Percentiles rank a stretch among this genome's conserved stretches.
Conservation (phyloP, 2,329 filamentous ascomycete species). For the Ceratocystis lukuohia region DNA sequence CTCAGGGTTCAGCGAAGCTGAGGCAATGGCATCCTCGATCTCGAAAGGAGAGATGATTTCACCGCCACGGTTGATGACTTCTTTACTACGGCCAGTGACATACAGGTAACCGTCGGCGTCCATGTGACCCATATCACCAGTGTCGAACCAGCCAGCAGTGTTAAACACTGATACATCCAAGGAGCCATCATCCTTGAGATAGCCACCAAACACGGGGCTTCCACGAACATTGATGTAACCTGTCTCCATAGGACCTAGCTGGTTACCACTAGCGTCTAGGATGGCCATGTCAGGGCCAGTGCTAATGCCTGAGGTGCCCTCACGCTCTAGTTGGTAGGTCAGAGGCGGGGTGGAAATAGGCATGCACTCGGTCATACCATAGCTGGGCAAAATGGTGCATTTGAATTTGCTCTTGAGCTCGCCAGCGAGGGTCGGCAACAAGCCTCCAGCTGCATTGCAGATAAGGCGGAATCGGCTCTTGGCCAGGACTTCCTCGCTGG, state of each 20-base stretch:
- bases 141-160: slow-evolving; percentile 39
- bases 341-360: slow-evolving; percentile 43
- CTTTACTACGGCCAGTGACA: slow-evolving; percentile 42
- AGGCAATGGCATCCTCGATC: slow-evolving; percentile 42
- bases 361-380: slow-evolving; percentile 49
- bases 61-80: slow-evolving; percentile 44
- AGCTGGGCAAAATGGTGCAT: slow-evolving; percentile 41
- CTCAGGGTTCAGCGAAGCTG: slow-evolving; percentile 30
- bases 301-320: slow-evolving; percentile 40
- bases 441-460: slow-evolving; percentile 42
- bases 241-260: slow-evolving; percentile 23
- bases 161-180: slow-evolving; percentile 36
- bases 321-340: slow-evolving; percentile 37
- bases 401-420: slow-evolving; percentile 38
- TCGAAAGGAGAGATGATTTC: slow-evolving; percentile 48
- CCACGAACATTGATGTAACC: slow-evolving; percentile 40
- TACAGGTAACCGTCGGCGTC: slow-evolving; percentile 39
- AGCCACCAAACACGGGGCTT: slow-evolving; percentile 38
- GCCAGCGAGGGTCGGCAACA: slow-evolving; percentile 37
- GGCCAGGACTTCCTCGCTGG: slow-evolving; percentile 28
- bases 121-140: slow-evolving; percentile 40
- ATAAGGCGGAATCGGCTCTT: slow-evolving; percentile 37
- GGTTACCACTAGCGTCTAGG: slow-evolving; percentile 30
- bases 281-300: slow-evolving; percentile 40
- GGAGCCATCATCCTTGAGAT: slow-evolving; percentile 32